Evolutionary conservation across 257 asterid genomes (phyloP).

Genomic region (Datura wrightii): DNA sequence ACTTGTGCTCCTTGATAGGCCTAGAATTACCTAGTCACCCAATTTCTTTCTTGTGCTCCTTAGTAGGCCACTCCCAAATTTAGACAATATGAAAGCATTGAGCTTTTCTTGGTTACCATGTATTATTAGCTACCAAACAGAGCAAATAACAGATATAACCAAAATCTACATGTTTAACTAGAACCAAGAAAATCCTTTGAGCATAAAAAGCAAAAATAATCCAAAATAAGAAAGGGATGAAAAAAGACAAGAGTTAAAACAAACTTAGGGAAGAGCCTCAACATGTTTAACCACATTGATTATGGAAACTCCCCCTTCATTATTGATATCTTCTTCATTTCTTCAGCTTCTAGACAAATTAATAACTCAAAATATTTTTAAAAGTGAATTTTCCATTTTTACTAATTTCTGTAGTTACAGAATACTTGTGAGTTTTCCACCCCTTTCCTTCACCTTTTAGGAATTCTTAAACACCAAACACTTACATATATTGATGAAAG

Average conservation of each 20-base stretch:
- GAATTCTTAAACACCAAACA: not conserved
- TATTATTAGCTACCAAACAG: not conserved
- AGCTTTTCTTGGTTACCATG: not conserved
- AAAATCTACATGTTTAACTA: conserved; percentile 5
- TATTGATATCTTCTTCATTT: not conserved
- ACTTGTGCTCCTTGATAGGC: not conserved
- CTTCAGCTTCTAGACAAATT: not conserved
- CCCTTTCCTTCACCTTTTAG: not conserved
- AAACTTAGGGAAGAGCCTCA: not conserved
- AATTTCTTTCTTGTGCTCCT: not conserved
- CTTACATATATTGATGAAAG: conserved; percentile 1
- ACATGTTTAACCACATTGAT: not conserved
- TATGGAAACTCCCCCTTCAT: not conserved
- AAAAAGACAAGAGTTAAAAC: not conserved
- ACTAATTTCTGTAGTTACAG: not conserved
- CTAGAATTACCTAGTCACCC: not conserved
- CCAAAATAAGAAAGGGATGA: not conserved
- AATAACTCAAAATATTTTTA: not conserved
- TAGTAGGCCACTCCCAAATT: not conserved
- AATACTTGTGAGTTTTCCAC: not conserved
- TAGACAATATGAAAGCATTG: not conserved
- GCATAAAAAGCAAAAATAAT: not conserved
- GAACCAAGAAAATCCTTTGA: not conserved
- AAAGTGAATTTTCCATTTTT: not conserved
- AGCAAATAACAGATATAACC: conserved; percentile 1